Conservation (phyloP, 192 early-diverging fungal species). For the Backusella mclennaniae region DNA sequence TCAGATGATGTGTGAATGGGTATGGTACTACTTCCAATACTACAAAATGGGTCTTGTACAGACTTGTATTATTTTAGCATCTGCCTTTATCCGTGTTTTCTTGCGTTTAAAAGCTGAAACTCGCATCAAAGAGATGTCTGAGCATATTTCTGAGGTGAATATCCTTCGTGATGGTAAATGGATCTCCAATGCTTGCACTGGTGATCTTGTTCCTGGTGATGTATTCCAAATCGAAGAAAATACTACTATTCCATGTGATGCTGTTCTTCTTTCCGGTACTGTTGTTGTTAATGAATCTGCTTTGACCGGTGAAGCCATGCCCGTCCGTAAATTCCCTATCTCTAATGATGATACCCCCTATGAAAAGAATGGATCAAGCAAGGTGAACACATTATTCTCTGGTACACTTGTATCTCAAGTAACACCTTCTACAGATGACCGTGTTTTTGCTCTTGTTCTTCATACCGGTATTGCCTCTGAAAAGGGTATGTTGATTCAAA, state of each 20-base stretch:
- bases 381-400: slow-evolving; percentile 61
- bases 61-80: slow-evolving; percentile 51
- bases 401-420: slow-evolving; percentile 67
- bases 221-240: slow-evolving; percentile 48
- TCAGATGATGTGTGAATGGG: slow-evolving; percentile 65
- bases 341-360: slow-evolving; percentile 49
- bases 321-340: slow-evolving; percentile 71
- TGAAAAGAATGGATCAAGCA: slow-evolving; percentile 35
- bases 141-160: slow-evolving; percentile 41
- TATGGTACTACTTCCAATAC: slow-evolving; percentile 68
- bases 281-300: slow-evolving; percentile 73
- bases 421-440: slow-evolving; percentile 20
- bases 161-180: slow-evolving; percentile 62
- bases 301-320: slow-evolving; percentile 80
- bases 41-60: slow-evolving; percentile 60
- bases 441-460: slow-evolving; percentile 56
- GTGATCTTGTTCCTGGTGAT: slow-evolving; percentile 70
- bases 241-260: slow-evolving; percentile 62
- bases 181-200: slow-evolving; percentile 44
- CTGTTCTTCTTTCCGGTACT: slow-evolving; percentile 65
- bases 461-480: slow-evolving; percentile 62
- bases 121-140: slow-evolving; percentile 57
- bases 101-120: slow-evolving; percentile 51
- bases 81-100: slow-evolving; percentile 57
- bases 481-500: slow-evolving; percentile 69